These are phyloP conservation scores for Blastomyces percursus DNA, from an alignment of 2,329 filamentous ascomycete genomes.

Conservation along the genomic window DNA sequence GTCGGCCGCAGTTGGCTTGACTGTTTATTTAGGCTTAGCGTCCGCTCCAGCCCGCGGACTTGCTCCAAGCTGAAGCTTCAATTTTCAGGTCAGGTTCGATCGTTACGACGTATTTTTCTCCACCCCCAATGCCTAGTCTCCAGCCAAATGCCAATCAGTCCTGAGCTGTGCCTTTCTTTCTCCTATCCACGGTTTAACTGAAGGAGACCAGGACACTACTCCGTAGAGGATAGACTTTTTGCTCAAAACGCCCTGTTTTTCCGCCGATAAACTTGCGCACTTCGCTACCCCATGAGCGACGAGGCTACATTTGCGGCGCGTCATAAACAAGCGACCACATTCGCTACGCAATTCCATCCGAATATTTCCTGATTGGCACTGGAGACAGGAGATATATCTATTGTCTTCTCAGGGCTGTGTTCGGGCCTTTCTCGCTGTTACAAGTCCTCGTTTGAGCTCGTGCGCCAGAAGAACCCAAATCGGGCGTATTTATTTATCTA, in stretches of 20 bases:
- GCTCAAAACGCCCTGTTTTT: background rate
- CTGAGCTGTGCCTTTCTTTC: background rate
- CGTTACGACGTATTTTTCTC: too few species aligned
- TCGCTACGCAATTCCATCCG: background rate
- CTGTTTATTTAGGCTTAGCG: slow-evolving; percentile 2
- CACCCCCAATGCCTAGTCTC: background rate
- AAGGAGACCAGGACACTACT: background rate
- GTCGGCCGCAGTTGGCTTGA: background rate
- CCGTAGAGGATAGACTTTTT: background rate
- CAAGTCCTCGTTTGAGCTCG: background rate
- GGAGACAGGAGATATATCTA: background rate
- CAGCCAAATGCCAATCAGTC: background rate
- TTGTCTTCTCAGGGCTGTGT: background rate
- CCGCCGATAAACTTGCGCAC: background rate
- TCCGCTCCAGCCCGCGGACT: background rate
- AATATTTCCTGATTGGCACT: background rate
- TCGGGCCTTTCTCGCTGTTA: background rate
- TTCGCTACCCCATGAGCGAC: background rate
- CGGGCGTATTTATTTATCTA: background rate
- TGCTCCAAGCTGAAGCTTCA: background rate
- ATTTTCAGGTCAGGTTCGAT: background rate
- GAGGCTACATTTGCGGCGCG: background rate
- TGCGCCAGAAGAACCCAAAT: background rate
- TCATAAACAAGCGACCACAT: background rate
- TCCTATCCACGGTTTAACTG: background rate